Conservation (phyloP, 768 basidiomycete genomes). For the Amanita phalloides region DNA sequence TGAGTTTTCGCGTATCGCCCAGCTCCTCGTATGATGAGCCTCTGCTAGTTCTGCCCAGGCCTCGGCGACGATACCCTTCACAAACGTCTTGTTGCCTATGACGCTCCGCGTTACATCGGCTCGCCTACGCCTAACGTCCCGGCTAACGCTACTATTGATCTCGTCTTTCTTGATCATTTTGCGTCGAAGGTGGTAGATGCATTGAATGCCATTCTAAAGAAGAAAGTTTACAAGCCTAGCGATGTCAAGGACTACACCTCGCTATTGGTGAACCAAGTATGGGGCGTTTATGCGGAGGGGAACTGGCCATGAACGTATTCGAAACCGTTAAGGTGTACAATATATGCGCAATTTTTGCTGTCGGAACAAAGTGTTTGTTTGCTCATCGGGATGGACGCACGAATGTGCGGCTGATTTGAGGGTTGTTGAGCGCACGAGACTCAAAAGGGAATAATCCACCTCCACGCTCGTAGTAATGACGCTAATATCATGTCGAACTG, state of each 20-base stretch:
- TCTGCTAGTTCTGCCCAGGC: constrained; percentile 51
- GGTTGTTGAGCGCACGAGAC: constrained; percentile 19
- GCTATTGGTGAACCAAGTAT: constrained; percentile 35
- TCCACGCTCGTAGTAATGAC: too few species aligned
- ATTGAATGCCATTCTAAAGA: constrained; percentile 44
- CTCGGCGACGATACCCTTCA: constrained; percentile 68
- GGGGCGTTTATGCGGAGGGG: constrained; percentile 46
- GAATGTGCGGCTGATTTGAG: too few species aligned
- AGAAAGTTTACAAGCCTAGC: constrained; percentile 33
- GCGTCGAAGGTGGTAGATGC: constrained; percentile 35
- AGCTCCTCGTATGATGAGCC: background rate
- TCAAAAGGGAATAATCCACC: too few species aligned
- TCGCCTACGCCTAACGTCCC: constrained; percentile 42
- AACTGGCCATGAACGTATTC: constrained; percentile 14
- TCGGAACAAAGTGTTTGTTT: too few species aligned
- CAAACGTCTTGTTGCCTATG: constrained; percentile 44
- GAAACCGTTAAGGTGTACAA: too few species aligned
- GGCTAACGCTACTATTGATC: constrained; percentile 45
- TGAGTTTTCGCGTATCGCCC: constrained; percentile 18
- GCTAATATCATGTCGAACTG: too few species aligned
- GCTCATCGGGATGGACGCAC: too few species aligned
- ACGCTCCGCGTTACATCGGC: constrained; percentile 45
- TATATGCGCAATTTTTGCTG: too few species aligned
- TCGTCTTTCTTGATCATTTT: constrained; percentile 73
- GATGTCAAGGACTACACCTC: constrained; percentile 48